Base-by-base conservation (phyloP, 2,329 filamentous ascomycete species). In the Botryotinia narcissicola region DNA sequence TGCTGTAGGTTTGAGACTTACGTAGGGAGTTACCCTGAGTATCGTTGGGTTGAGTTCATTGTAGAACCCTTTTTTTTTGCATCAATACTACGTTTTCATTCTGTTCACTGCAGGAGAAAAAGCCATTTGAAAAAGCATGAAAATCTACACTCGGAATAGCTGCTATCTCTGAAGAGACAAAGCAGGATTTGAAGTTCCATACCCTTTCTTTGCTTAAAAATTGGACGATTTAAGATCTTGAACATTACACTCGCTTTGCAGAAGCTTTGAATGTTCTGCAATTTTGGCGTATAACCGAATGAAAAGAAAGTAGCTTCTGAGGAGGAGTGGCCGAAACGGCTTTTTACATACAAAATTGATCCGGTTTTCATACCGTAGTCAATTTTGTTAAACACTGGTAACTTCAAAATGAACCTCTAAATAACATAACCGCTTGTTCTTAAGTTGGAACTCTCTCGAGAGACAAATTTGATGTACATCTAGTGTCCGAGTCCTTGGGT, bases 11-110 rank as follows among this genome's bases (percentile, higher is more conserved):
- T 40, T 40, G 32, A 67, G 3, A 0, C 63, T 32, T 67, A 29
- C 32, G 46, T 67, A 51, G 63, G 63, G 63, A 67, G 64, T 51
- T 54, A 54, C 64, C 64, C 46, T 29, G 46, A 67, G 64, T 67
- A 67, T 14, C 6, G 8, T 40, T 54, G 64, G 46, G 54, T 68
- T 42, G 64, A 68, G 54, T 22, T 29, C 62, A 35, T 16, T 29
- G 6, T 4, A 2, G 10, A 16, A 35, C 35, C 25, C 10, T 0
- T 40, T 25, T 0, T 35, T 68, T 68, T 32, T 29, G 9, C 32
- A 10, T 5, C 1, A 10, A 12, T 44, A n/a, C n/a, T 29, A 63
- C 14, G 3, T 9, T 63, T 62, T 20, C n/a, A 12, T 63, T 63
- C 9, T 42, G 4, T 44, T 63, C 25, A 40, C 25, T 5, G 18